Percentiles rank a stretch among this genome's conserved stretches.
Evolutionary conservation across 225 moss, liverwort and hornwort species (phyloP).

Genomic region (Pseudisothecium myosuroides): DNA sequence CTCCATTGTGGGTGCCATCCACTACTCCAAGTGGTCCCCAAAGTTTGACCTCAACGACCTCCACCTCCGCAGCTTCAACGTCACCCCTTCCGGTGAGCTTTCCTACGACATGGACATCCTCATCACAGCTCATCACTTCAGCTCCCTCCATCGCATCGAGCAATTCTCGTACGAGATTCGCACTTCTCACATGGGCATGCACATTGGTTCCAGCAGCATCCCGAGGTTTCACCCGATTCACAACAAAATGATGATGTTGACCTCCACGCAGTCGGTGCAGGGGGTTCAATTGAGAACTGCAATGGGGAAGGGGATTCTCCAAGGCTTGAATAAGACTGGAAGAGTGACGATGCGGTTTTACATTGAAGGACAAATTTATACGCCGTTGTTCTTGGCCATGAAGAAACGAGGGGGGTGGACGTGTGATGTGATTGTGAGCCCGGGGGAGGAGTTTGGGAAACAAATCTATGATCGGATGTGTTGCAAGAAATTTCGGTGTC

Average conservation of each 20-base stretch:
- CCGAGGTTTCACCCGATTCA: neutral
- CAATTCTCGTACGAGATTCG: constrained; percentile 1
- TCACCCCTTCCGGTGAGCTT: neutral
- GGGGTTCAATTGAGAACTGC: neutral
- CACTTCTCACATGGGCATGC: neutral
- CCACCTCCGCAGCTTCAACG: neutral
- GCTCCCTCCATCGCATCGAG: constrained; percentile 3
- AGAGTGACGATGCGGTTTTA: neutral
- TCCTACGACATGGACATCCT: constrained; percentile 21
- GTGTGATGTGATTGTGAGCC: constrained; percentile 18
- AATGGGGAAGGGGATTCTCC: neutral
- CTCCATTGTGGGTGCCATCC: neutral
- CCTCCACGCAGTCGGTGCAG: neutral
- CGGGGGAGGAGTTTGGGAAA: neutral
- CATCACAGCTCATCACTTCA: constrained; percentile 4
- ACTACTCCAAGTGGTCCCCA: neutral
- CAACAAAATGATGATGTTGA: neutral
- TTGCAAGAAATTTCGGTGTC: neutral
- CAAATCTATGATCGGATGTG: constrained; percentile 1
- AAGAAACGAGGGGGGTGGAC: neutral
- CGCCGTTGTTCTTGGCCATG: constrained; percentile 4
- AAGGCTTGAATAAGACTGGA: neutral
- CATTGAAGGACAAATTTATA: constrained; percentile 1
- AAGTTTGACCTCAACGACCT: constrained; percentile 8
- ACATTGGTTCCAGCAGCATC: neutral